Percentiles rank a stretch among this genome's conserved stretches.
phyloP scores from a whole-genome alignment of 257 asterid species.

The Nicotiana undulata region DNA sequence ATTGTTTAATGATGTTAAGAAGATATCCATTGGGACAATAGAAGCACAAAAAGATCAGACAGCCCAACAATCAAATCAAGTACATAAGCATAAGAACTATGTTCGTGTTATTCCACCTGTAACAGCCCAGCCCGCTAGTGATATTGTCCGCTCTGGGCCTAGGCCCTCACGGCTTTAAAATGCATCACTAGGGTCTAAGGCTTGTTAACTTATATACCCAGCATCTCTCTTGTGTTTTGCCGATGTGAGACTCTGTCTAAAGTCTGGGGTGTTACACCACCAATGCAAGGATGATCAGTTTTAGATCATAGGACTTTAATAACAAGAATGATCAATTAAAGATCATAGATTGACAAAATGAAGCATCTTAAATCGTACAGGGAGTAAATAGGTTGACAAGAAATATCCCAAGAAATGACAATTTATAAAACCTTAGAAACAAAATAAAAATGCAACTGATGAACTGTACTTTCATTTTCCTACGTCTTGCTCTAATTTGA shows the following conservation, averaged over 20 bases:
- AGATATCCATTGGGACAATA: too few relatives aligned
- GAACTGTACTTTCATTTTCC: neutral
- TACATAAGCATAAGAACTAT: neutral
- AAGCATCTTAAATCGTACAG: neutral
- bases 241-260: too few relatives aligned
- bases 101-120: neutral
- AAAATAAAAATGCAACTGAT: neutral
- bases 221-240: too few relatives aligned
- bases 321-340: neutral
- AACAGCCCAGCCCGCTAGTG: too few relatives aligned
- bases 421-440: neutral
- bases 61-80: neutral
- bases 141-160: too few relatives aligned
- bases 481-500: neutral
- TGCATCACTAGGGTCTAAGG: too few relatives aligned
- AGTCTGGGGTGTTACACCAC: too few relatives aligned
- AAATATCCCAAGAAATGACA: too few relatives aligned
- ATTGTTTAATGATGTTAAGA: neutral
- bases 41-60: neutral
- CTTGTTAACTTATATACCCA: too few relatives aligned
- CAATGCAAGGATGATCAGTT: neutral
- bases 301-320: neutral
- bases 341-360: neutral
- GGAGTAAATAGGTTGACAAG: neutral
- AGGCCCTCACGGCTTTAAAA: too few relatives aligned